phyloP scores from a whole-genome alignment of 768 basidiomycete species.

The Rhizopogon vinicolor region DNA sequence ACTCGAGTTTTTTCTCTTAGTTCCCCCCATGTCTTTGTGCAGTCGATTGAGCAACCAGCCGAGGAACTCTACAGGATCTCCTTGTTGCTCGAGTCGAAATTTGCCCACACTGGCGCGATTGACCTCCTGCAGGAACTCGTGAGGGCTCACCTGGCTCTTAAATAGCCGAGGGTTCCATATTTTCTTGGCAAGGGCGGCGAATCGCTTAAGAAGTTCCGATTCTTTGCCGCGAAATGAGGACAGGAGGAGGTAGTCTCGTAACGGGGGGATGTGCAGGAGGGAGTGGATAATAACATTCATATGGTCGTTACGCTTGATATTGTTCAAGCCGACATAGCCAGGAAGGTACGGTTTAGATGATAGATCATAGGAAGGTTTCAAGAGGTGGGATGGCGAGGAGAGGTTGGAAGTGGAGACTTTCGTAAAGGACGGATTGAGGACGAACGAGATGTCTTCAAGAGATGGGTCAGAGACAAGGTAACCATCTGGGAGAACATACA shows the following conservation, averaged over 20 bases:
- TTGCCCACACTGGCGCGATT: slow-evolving; percentile 83
- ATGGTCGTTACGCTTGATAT: slow-evolving; percentile 96
- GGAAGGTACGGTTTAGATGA: slow-evolving; percentile 77
- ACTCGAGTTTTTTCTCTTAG: slow-evolving; percentile 91
- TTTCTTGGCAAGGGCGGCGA: slow-evolving; percentile 85
- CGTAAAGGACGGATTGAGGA: slow-evolving; percentile 88
- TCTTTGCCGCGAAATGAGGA: slow-evolving; percentile 70
- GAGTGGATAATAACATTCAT: slow-evolving; percentile 97
- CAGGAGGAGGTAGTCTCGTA: slow-evolving; percentile 84
- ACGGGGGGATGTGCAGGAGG: slow-evolving; percentile 83
- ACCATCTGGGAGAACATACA: slow-evolving; percentile 95
- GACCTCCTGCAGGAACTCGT: slow-evolving; percentile 97
- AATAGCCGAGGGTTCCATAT: slow-evolving; percentile 95
- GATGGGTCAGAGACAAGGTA: slow-evolving; percentile 97
- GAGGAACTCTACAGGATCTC: slow-evolving; percentile 94
- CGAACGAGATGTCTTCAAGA: slow-evolving; percentile 89
- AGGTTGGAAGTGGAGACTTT: slow-evolving; percentile 46
- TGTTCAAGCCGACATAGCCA: slow-evolving; percentile 95
- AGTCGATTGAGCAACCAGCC: slow-evolving; percentile 93
- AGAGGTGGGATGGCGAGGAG: slow-evolving; percentile 53
- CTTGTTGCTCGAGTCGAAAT: slow-evolving; percentile 90
- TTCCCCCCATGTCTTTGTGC: slow-evolving; percentile 92
- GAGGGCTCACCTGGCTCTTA: slow-evolving; percentile 98
- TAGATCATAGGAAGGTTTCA: slow-evolving; percentile 84
- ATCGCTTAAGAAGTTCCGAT: slow-evolving; percentile 83